Conservation (phyloP, 352 stramenopile genomes). For the Saprolegnia diclina region DNA sequence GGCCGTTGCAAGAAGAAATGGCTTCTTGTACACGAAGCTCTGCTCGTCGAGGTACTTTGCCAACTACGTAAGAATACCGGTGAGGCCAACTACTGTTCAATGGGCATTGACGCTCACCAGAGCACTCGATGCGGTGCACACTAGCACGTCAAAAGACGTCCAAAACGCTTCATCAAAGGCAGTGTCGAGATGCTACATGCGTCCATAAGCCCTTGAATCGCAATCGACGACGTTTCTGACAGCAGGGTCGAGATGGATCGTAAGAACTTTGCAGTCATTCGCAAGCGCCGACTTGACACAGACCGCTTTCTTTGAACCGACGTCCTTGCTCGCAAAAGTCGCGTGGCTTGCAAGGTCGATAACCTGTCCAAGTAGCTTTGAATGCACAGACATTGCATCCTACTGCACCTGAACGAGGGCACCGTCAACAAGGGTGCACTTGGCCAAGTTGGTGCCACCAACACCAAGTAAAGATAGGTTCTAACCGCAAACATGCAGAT, state of each 20-base stretch:
- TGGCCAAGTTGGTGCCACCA: background rate
- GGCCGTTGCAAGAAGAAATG: slow-evolving; percentile 25
- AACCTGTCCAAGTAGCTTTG: background rate
- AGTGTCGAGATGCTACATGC: no score
- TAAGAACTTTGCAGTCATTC: background rate
- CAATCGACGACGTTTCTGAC: no score
- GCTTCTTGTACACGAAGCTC: slow-evolving; percentile 29
- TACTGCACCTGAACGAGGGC: slow-evolving; percentile 7
- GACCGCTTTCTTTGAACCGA: background rate
- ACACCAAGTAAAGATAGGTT: slow-evolving; percentile 1
- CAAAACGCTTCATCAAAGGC: slow-evolving; percentile 14
- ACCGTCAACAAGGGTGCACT: background rate
- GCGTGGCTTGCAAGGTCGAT: slow-evolving; percentile 26
- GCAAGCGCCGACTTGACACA: background rate
- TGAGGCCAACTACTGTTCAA: slow-evolving; percentile 21
- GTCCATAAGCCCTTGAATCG: no score
- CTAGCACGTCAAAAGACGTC: background rate
- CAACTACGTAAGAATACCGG: no score
- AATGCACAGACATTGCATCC: no score
- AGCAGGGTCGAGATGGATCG: slow-evolving; percentile 1
- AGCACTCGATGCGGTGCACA: background rate
- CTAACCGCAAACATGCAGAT: slow-evolving; percentile 15
- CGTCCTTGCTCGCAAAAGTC: background rate
- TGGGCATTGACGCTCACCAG: background rate
- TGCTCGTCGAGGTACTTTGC: slow-evolving; percentile 30